A percentile compares a stretch with the other conserved stretches of the same genome.
Conservation (phyloP, 2,329 filamentous ascomycete genomes). For the Aspergillus ruber region DNA sequence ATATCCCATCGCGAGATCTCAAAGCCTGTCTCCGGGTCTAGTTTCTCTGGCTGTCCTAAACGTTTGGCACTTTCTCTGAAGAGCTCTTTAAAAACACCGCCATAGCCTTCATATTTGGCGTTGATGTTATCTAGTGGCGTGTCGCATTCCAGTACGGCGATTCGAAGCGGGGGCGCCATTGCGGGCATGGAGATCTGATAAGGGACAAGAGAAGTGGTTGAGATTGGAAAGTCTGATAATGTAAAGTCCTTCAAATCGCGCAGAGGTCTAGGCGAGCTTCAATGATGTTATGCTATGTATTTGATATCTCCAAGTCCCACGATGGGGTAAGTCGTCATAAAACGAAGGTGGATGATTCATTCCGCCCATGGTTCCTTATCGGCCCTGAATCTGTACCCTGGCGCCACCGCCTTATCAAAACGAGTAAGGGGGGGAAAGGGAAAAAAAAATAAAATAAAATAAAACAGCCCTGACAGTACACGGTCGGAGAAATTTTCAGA, state of each 20-base stretch:
- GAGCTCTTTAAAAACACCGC: slow-evolving; percentile 60
- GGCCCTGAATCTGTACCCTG: no score
- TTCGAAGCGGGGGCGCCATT: slow-evolving; percentile 53
- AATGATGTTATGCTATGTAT: no score
- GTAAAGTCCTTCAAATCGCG: no score
- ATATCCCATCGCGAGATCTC: slow-evolving; percentile 64
- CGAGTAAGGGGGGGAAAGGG: no score
- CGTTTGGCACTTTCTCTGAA: slow-evolving; percentile 50
- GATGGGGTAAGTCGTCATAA: not conserved
- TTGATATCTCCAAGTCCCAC: no score
- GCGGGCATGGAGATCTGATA: not conserved
- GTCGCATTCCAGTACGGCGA: slow-evolving; percentile 86
- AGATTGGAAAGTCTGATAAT: no score
- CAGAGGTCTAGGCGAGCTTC: no score
- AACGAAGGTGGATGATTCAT: not conserved
- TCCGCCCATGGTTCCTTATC: no score
- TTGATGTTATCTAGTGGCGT: slow-evolving; percentile 61
- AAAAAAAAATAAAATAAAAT: no score
- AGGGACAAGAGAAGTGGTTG: not conserved
- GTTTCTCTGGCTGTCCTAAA: slow-evolving; percentile 27
- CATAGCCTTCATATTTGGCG: slow-evolving; percentile 64
- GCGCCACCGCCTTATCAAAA: no score
- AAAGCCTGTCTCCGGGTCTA: slow-evolving; percentile 40
- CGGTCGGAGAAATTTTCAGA: no score
- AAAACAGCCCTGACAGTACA: no score